phyloP scores from a whole-genome alignment of 768 basidiomycete genomes.

The Podaxis sp. region DNA sequence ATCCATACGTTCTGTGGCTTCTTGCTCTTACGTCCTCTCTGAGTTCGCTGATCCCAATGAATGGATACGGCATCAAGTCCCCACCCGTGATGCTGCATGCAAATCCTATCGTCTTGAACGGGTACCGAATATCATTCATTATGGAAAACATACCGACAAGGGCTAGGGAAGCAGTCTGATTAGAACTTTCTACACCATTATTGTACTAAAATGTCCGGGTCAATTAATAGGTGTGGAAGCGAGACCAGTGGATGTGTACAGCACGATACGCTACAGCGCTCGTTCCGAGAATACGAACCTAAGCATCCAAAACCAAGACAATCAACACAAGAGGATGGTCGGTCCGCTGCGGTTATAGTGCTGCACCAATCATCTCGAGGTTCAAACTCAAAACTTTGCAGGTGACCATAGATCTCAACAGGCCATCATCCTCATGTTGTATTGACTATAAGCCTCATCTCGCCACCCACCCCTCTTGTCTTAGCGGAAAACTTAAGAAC shows the following conservation, averaged over 20 bases:
- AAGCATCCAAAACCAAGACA: too few relatives aligned
- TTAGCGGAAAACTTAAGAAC: neutral
- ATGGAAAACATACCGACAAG: neutral
- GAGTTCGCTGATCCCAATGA: neutral
- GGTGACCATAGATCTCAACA: conserved; percentile 2
- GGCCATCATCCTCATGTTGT: conserved; percentile 27
- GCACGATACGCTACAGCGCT: neutral
- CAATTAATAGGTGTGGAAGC: neutral
- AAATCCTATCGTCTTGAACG: neutral
- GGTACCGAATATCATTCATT: neutral
- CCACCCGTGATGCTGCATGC: neutral
- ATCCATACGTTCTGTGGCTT: neutral
- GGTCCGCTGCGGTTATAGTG: neutral
- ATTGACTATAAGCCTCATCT: conserved; percentile 27
- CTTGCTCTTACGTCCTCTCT: neutral
- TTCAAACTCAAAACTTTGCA: neutral
- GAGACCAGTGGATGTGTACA: neutral
- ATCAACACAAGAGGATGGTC: neutral
- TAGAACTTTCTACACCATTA: neutral
- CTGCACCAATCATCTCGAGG: neutral
- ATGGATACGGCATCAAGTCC: neutral
- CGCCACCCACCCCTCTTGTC: neutral
- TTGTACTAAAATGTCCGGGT: neutral
- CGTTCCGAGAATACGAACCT: too few relatives aligned
- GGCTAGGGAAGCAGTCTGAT: neutral